Conservation (phyloP, 139 green algal genomes). For the Chlorella sp. region DNA sequence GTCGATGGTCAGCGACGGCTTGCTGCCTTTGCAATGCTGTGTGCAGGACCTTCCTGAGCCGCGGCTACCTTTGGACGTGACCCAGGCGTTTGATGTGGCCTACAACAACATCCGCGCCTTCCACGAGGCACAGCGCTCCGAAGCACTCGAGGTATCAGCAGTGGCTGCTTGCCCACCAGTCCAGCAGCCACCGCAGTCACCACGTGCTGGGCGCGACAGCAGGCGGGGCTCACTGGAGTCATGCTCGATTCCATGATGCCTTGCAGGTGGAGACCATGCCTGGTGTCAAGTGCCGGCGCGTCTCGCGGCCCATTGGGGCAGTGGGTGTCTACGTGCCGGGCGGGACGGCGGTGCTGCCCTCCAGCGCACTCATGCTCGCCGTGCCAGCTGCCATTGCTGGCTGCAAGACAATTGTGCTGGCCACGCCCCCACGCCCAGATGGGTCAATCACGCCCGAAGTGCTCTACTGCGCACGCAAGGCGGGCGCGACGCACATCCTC, state of each 20-base stretch:
- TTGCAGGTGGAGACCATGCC: constrained; percentile 91
- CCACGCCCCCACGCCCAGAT: constrained; percentile 73
- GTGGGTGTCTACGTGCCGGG: constrained; percentile 97
- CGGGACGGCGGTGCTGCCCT: constrained; percentile 93
- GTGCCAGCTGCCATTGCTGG: constrained; percentile 85
- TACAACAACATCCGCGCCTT: constrained; percentile 93
- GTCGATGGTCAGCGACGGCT: too few relatives aligned
- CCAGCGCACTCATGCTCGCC: constrained; percentile 91
- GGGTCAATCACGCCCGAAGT: constrained; percentile 75
- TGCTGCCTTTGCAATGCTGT: too few relatives aligned
- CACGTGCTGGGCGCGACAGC: not conserved
- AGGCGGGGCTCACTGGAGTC: not conserved
- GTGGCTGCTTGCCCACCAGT: not conserved
- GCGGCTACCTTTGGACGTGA: constrained; percentile 62
- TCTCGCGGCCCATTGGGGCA: constrained; percentile 57
- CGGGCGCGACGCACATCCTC: constrained; percentile 93
- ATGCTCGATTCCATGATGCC: too few relatives aligned
- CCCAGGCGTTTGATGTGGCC: constrained; percentile 85
- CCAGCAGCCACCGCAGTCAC: not conserved
- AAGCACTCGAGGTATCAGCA: constrained; percentile 3
- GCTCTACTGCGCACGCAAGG: constrained; percentile 93
- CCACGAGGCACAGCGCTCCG: constrained; percentile 77
- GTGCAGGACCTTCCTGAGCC: constrained; percentile 67
- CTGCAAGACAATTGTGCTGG: constrained; percentile 90
- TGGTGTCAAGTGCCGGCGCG: constrained; percentile 77